Base-by-base conservation (phyloP, 257 asterid genomes). In the Solanum chiquidenum region DNA sequence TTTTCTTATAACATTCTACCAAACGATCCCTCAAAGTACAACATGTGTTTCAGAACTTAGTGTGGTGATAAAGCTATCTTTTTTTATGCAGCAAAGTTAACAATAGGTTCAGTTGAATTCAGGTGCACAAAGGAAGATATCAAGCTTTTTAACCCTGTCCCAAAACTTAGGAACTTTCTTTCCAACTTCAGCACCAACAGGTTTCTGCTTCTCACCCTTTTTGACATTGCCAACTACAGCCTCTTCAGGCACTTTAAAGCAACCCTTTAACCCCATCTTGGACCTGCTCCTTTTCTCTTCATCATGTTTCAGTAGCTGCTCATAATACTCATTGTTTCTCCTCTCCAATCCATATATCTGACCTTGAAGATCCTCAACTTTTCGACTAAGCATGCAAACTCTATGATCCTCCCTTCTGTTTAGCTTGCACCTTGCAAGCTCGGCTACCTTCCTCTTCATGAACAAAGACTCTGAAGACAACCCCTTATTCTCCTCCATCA, bases 341-440 rank as follows among this genome's bases (percentile, higher is more conserved):
- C 91, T 93, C 94, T 97, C 99, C 92, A 95, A 73, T 55, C 96
- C 95, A 16, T 92, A 85, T 46, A 97, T 93, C 91, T 95, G 98
- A 60, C 94, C 96, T 66, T 97, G 99, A 14, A 97, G 97, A 90
- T 97, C 99, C 94, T 97, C 98, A 20, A 97, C 95, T 88, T 95
- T 95, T 85, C 91, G 87, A 89, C 98, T 97, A 90, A 97, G 94
- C 91, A 93, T 23, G 68, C 92, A 93, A 9, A 94, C 98, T 89
- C 99, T 90, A 49, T 93, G 93, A 92, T 95, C 98, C 89, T 97
- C 99, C 91, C 98, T 93, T 34, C 93, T 88, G 93, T 95, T 93
- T 91, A 97, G 80, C 76, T 95, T 94, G 40, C 98, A 95, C 86
- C 98, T 89, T 7, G 98, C 98, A 11, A 97, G 95, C 90, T 97